phyloP scores from a whole-genome alignment of 2,329 filamentous ascomycete species.

The Spiromastix sp. region DNA sequence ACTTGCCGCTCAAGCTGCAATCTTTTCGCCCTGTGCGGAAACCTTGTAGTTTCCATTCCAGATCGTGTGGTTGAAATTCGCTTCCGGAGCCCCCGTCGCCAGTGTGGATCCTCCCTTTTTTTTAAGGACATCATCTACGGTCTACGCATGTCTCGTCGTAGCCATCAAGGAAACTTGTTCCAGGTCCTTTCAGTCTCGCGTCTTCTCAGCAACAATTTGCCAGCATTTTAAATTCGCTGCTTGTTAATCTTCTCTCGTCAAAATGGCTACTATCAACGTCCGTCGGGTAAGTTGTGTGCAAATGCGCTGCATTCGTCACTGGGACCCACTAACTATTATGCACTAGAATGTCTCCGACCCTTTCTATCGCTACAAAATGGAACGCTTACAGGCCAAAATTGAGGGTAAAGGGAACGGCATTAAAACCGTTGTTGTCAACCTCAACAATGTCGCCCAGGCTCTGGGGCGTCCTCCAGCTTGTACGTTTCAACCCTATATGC shows the following conservation, averaged over 20 bases:
- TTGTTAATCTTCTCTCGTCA: conserved; percentile 40
- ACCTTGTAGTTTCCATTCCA: conserved; percentile 81
- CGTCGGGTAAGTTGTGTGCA: conserved; percentile 48
- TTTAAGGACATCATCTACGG: no score
- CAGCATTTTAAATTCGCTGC: conserved; percentile 19
- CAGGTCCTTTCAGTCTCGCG: conserved; percentile 28
- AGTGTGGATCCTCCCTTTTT: conserved; percentile 11
- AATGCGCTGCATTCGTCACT: no score
- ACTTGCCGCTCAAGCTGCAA: conserved; percentile 90
- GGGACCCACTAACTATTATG: conserved; percentile 13
- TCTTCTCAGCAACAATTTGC: conserved; percentile 20
- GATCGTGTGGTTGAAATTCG: conserved; percentile 75
- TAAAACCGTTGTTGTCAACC: conserved; percentile 96
- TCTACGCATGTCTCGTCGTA: conserved; percentile 55
- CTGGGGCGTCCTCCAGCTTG: conserved; percentile 81
- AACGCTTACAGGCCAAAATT: conserved; percentile 95
- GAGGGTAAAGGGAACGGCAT: conserved; percentile 99
- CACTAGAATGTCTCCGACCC: conserved; percentile 77
- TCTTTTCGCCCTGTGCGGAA: conserved; percentile 92
- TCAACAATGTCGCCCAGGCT: conserved; percentile 85
- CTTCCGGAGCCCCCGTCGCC: conserved; percentile 23
- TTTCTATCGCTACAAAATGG: conserved; percentile 99
- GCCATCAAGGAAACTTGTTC: conserved; percentile 35
- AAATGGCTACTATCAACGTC: conserved; percentile 96
- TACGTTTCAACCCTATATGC: conserved; percentile 17